phyloP scores from a whole-genome alignment of 1,284 basidiomycete genomes.

The Sporisorium reilianum region DNA sequence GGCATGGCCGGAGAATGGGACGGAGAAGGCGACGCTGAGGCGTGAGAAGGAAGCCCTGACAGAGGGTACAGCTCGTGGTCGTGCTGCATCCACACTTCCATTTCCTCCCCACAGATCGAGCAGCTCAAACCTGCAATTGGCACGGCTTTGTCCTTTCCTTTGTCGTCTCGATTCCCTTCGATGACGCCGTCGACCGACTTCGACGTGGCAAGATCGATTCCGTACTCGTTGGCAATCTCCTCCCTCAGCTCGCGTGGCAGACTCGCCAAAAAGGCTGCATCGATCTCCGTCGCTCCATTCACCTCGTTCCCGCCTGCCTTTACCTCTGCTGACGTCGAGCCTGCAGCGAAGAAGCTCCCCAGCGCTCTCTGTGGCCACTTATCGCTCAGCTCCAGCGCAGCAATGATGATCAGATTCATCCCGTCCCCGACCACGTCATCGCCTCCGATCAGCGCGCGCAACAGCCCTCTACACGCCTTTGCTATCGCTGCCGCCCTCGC shows the following conservation, averaged over 20 bases:
- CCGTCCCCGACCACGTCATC: slow-evolving; percentile 45
- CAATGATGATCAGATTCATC: slow-evolving; percentile 62
- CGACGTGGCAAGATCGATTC: slow-evolving; percentile 13
- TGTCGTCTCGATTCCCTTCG: background rate
- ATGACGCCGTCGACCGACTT: background rate
- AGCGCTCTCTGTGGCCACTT: slow-evolving; percentile 42
- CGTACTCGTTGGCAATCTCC: slow-evolving; percentile 55
- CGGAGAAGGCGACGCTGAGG: background rate
- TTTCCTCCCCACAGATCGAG: slow-evolving; percentile 31
- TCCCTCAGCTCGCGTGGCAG: slow-evolving; percentile 48
- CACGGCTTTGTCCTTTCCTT: slow-evolving; percentile 10
- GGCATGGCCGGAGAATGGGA: background rate
- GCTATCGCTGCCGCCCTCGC: slow-evolving; percentile 28
- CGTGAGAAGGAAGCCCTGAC: slow-evolving; percentile 29
- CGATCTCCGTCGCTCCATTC: slow-evolving; percentile 19
- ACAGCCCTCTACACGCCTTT: slow-evolving; percentile 36
- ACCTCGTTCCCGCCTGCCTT: background rate
- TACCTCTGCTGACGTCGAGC: background rate
- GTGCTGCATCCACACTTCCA: slow-evolving; percentile 61
- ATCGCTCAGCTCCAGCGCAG: slow-evolving; percentile 54
- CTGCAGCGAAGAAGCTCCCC: slow-evolving; percentile 39
- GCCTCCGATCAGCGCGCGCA: slow-evolving; percentile 44
- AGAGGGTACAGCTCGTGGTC: slow-evolving; percentile 56
- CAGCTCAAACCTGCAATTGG: slow-evolving; percentile 14
- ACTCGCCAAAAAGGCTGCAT: slow-evolving; percentile 37